These are phyloP conservation scores for Rhizoclosmatium globosum DNA, from an alignment of 192 early-diverging fungal genomes.

Conservation along the genomic window DNA sequence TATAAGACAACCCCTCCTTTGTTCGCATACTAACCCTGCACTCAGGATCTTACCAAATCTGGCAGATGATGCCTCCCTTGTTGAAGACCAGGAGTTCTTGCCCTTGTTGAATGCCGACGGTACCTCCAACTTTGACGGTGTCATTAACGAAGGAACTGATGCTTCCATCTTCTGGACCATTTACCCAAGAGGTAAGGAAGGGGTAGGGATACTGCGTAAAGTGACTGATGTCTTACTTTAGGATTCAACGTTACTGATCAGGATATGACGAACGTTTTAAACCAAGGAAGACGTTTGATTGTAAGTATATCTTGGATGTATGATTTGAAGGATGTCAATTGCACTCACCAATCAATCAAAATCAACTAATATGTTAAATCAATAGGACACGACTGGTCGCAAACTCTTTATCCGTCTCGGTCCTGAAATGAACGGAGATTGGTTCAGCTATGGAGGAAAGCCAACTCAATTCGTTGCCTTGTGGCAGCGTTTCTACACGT, in stretches of 20 bases:
- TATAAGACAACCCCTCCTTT: neutral
- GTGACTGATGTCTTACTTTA: neutral
- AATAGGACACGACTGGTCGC: neutral
- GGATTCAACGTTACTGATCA: slow-evolving; percentile 9
- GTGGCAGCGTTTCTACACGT: slow-evolving; percentile 6
- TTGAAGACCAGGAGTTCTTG: neutral
- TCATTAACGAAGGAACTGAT: slow-evolving; percentile 25
- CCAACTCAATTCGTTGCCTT: slow-evolving; percentile 15
- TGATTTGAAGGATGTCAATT: neutral
- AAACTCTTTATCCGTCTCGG: slow-evolving; percentile 29
- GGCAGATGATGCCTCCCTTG: neutral
- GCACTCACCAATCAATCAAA: neutral
- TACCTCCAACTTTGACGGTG: slow-evolving; percentile 13
- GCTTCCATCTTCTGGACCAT: slow-evolving; percentile 20
- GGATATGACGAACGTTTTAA: neutral
- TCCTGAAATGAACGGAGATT: slow-evolving; percentile 34
- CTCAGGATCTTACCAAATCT: slow-evolving; percentile 8
- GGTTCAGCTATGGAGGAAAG: slow-evolving; percentile 15
- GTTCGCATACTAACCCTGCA: neutral
- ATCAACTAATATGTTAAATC: neutral
- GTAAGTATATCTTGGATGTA: neutral
- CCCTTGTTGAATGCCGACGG: slow-evolving; percentile 26
- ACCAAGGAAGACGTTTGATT: neutral
- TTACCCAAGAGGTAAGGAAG: neutral
- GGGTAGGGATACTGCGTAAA: too few species aligned